These are phyloP conservation scores for Wickerhamia fluorescens DNA, from an alignment of 805 yeast species.

Conservation along the genomic window DNA sequence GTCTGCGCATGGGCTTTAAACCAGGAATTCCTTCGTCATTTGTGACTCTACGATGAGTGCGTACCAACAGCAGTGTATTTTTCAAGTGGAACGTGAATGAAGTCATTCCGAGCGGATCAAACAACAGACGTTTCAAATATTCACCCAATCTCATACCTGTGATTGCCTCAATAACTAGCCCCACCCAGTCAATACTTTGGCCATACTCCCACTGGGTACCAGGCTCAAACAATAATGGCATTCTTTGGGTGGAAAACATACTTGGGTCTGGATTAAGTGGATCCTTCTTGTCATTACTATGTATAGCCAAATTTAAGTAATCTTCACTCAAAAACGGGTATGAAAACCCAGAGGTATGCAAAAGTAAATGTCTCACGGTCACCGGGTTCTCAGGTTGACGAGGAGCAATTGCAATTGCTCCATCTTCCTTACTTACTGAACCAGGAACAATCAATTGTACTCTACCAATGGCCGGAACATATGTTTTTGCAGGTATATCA, in stretches of 20 bases:
- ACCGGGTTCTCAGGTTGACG: slow-evolving; percentile 16
- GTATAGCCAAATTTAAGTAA: slow-evolving; percentile 8
- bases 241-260: slow-evolving; percentile 9
- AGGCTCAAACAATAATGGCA: slow-evolving; percentile 24
- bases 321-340: slow-evolving; percentile 11
- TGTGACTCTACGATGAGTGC: slow-evolving; percentile 1
- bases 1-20: not conserved
- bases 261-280: slow-evolving; percentile 6
- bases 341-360: slow-evolving; percentile 23
- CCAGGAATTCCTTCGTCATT: not conserved
- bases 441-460: slow-evolving; percentile 21
- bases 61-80: slow-evolving; percentile 1
- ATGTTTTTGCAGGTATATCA: slow-evolving; percentile 25
- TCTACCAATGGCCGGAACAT: slow-evolving; percentile 25
- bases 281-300: slow-evolving; percentile 5
- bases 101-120: slow-evolving; percentile 29
- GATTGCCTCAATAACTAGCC: slow-evolving; percentile 27
- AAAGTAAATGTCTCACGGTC: slow-evolving; percentile 23
- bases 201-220: slow-evolving; percentile 34
- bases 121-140: slow-evolving; percentile 22
- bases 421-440: slow-evolving; percentile 17
- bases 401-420: slow-evolving; percentile 16
- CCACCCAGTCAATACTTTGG: slow-evolving; percentile 32
- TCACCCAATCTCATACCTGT: slow-evolving; percentile 26
- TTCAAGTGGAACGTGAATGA: slow-evolving; percentile 8